These are phyloP conservation scores for Oryza meyeriana DNA, from an alignment of 176 grass and related monocot genomes.

Conservation along the genomic window DNA sequence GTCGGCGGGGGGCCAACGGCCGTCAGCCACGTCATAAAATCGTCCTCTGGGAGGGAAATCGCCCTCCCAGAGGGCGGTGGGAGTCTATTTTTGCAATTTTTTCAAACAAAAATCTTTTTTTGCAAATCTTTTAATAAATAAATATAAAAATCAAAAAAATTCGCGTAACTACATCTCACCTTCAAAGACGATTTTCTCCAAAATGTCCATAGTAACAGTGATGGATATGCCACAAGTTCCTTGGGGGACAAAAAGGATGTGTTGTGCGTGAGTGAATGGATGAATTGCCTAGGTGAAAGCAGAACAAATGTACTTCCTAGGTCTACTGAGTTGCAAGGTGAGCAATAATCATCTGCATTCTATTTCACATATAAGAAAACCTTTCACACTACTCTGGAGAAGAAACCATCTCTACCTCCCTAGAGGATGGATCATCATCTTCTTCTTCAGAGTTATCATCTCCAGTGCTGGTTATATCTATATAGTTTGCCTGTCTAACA, in stretches of 20 bases:
- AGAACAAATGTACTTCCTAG: constrained; percentile 23
- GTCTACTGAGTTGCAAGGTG: constrained; percentile 25
- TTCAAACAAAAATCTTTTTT: no score
- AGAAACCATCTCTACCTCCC: constrained; percentile 59
- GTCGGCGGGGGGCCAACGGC: no score
- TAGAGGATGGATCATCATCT: constrained; percentile 60
- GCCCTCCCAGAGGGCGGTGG: no score
- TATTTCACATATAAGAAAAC: constrained; percentile 31
- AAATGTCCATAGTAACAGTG: constrained; percentile 23
- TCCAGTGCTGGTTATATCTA: constrained; percentile 58
- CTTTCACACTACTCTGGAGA: constrained; percentile 55
- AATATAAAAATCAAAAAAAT: no score
- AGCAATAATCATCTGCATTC: constrained; percentile 31
- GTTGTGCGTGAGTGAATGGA: not conserved
- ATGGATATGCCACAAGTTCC: constrained; percentile 14
- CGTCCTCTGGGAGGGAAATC: no score
- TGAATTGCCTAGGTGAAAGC: not conserved
- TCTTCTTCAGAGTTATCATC: constrained; percentile 82
- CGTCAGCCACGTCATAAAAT: no score
- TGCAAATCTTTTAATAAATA: no score
- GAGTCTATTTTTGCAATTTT: no score
- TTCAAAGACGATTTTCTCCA: constrained; percentile 24
- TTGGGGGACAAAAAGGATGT: constrained; percentile 7
- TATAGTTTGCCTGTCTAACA: constrained; percentile 61
- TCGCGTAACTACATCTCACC: constrained; percentile 21